Evolutionary conservation across 305 asterid genomes (phyloP), one percentile per base, ranked within the genome.

Genomic region (Nicotiana rustica): DNA sequence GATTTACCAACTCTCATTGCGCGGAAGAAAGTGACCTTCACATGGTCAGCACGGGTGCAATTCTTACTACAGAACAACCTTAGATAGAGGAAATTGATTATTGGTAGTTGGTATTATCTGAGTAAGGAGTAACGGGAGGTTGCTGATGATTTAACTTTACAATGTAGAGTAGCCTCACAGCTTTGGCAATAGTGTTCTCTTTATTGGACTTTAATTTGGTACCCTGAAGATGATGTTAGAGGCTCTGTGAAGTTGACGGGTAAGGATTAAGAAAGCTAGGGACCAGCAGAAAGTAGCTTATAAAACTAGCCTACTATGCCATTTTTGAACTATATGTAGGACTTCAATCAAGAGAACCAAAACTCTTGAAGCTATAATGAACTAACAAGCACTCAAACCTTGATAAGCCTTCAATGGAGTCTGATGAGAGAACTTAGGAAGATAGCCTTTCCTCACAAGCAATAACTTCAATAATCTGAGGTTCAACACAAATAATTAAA

Each of bases 1-100:
- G 29, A 25, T 25, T 25, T 25, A 25, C 29, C 29, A 25, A 25
- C 29, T 25, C 29, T 25, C 29, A 25, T 25, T 25, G 21, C 5
- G 19, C 61, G 25, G 80, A 70, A 59, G 64, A 70, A 41, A 82
- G 57, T 25, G 73, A 61, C 49, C 79, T 49, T 73, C 64, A 73
- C 21, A 52, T 25, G 47, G 80, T 75, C n/a, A 52, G 41, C 10
- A 2, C 3, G 1, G 65, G 15, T 75, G 14, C 17, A 52, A 15
- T 75, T 49, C 80, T 52, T 75, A 75, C 17, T 1, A 25, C 29
- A 29, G 15, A 73, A 75, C 79, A 49, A 10, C 6, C 17, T 52
- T 75, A 8, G 65, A 75, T 15, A 75, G 80, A 21, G 79, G 62
- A 52, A 75, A 25, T 29, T 3, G 44, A 25, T 25, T 25, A 52